Evolutionary conservation across 2,329 filamentous ascomycete genomes (phyloP), one percentile per base, ranked within the genome.

Genomic region (Fusarium ambrosium): DNA sequence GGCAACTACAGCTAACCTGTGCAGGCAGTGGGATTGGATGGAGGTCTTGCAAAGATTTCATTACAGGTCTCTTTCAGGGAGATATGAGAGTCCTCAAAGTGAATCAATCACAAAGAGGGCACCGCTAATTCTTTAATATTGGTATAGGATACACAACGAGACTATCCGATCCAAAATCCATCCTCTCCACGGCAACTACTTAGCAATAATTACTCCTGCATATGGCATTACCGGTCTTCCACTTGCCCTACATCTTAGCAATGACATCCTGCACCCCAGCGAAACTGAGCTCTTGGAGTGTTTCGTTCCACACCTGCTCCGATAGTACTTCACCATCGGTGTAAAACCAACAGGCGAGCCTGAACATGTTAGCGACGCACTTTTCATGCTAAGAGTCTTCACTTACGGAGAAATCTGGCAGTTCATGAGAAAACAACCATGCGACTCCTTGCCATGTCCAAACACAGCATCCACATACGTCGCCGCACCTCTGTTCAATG

Each of bases 341-440:
- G 14, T 76, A 77, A 34, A 66, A 76, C 75, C 69, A 76, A 16
- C 65, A 18, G 1, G 75, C 43, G 20, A 77, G 34, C n/a, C 75
- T 77, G 32, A 7, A 8, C 1, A 13, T 3, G 41, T 41, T 43
- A 67, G 22, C 10, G 4, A 13, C 7, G 6, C 2, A 13, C 3
- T 7, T 4, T 9, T 0, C 5, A 2, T 4, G 6, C 11, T 18
- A 2, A 37, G 1, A 10, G 5, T 10, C n/a, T 9, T 7, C 1
- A 68, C 76, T 67, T 48, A 78, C 76, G 75, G 76, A 0, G 76
- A 67, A 61, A 78, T 65, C 1, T 85, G 78, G 82, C 86, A 88
- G 58, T 85, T 84, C 82, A 86, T 87, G 1, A 89, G 45, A 68
- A 86, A 89, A 53, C 84, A 86, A 0, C 87, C 87, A 74, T 90